Percentiles rank a stretch among this genome's conserved stretches.
These are phyloP conservation scores for Lenzites betulinus DNA, from an alignment of 768 basidiomycete species.

Conservation along the genomic window DNA sequence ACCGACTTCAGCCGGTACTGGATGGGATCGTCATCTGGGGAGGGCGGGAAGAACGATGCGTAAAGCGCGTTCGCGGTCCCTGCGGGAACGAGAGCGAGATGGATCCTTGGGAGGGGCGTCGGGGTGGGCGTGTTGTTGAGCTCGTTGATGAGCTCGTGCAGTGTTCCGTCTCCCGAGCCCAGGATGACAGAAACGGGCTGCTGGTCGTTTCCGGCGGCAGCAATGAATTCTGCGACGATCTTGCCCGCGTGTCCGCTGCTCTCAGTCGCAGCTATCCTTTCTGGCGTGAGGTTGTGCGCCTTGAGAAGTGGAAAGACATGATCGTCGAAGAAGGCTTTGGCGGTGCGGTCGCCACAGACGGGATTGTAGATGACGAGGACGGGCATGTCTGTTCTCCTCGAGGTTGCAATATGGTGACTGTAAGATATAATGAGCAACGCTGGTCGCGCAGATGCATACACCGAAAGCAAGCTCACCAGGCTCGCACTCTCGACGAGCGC, in stretches of 20 bases:
- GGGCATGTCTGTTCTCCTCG: constrained; percentile 41
- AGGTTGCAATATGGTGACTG: neutral
- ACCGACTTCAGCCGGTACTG: constrained; percentile 58
- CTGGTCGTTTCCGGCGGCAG: constrained; percentile 21
- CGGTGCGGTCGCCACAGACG: constrained; percentile 61
- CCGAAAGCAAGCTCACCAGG: no score
- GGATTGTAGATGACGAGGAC: constrained; percentile 78
- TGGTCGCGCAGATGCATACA: no score
- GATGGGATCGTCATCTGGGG: constrained; percentile 26
- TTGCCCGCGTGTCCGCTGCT: constrained; percentile 56
- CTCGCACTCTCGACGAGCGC: no score
- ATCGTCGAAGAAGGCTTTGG: constrained; percentile 53
- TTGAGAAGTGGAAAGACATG: constrained; percentile 67
- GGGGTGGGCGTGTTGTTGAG: constrained; percentile 32
- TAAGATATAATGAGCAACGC: neutral
- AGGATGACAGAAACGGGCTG: constrained; percentile 53
- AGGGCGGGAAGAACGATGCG: constrained; percentile 68
- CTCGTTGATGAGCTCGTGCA: constrained; percentile 83
- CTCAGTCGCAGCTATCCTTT: constrained; percentile 50
- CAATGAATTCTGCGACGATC: constrained; percentile 44
- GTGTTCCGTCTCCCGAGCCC: constrained; percentile 88
- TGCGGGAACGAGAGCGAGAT: constrained; percentile 61
- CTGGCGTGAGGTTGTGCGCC: constrained; percentile 39
- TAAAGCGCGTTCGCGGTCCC: constrained; percentile 96
- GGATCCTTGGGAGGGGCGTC: constrained; percentile 30